phyloP scores from a whole-genome alignment of 805 yeast genomes.

The Yarrowia osloensis region DNA sequence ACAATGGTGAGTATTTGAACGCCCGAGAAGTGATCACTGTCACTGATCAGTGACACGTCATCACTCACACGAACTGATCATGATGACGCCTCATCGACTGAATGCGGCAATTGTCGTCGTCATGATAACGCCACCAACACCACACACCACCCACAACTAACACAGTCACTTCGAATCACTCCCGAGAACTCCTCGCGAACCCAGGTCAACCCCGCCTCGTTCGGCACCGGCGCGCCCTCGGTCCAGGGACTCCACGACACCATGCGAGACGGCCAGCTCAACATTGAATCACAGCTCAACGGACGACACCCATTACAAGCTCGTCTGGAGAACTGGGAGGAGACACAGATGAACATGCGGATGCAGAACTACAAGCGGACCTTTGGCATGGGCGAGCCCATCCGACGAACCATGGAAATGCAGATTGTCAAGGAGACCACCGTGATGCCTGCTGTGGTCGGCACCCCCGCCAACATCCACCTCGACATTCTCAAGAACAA shows the following conservation, averaged over 20 bases:
- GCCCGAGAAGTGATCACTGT: not conserved
- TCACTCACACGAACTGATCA: not conserved
- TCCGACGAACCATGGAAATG: slow-evolving; percentile 87
- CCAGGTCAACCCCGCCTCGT: slow-evolving; percentile 22
- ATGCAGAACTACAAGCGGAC: slow-evolving; percentile 78
- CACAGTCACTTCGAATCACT: slow-evolving; percentile 25
- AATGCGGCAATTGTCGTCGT: not conserved
- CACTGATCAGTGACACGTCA: not conserved
- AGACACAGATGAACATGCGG: slow-evolving; percentile 65
- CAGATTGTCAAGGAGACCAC: slow-evolving; percentile 69
- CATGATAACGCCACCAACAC: not conserved
- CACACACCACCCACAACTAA: not conserved
- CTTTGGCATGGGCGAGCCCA: slow-evolving; percentile 93
- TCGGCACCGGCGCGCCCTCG: slow-evolving; percentile 49
- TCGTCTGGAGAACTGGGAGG: slow-evolving; percentile 78
- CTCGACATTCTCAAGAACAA: slow-evolving; percentile 76
- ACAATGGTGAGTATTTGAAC: slow-evolving; percentile 9
- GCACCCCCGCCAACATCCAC: slow-evolving; percentile 63
- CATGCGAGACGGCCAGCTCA: slow-evolving; percentile 58
- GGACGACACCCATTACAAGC: slow-evolving; percentile 76
- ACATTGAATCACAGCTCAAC: slow-evolving; percentile 50
- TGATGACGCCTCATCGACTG: not conserved
- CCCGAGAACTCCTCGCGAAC: slow-evolving; percentile 13
- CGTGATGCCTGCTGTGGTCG: slow-evolving; percentile 63
- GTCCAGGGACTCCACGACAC: slow-evolving; percentile 63